phyloP scores from a whole-genome alignment of 768 basidiomycete species.

The Tephrocybe rancida region DNA sequence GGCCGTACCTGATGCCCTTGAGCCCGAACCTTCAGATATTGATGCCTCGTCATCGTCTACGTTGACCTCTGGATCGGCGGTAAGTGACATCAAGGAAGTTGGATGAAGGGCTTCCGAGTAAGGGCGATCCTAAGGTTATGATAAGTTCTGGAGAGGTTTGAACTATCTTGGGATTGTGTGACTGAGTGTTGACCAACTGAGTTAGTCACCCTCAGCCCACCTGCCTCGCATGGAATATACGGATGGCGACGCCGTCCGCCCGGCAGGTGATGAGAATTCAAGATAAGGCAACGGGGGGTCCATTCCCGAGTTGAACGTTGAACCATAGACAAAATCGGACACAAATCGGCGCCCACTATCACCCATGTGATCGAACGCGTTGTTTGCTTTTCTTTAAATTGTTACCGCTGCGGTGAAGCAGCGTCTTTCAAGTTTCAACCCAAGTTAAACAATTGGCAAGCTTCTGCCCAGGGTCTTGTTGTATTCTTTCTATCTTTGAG shows the following conservation, averaged over 20 bases:
- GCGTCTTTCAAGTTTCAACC: no score
- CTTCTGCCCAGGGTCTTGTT: no score
- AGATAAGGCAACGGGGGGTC: no score
- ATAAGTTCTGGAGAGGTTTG: background rate
- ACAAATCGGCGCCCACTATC: no score
- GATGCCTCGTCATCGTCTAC: background rate
- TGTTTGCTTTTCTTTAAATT: background rate
- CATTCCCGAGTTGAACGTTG: no score
- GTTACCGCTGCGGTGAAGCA: no score
- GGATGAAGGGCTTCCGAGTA: background rate
- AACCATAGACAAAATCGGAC: no score
- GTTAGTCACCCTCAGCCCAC: background rate
- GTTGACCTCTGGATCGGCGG: background rate
- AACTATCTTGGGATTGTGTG: constrained; percentile 15
- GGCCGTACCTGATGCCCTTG: constrained; percentile 15
- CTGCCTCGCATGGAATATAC: no score
- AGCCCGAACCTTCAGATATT: background rate
- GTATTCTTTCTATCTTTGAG: no score
- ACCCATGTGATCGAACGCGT: background rate
- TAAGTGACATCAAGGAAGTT: background rate
- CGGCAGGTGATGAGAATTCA: no score
- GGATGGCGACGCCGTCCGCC: no score
- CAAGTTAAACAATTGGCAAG: no score
- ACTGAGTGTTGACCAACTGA: background rate
- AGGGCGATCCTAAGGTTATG: background rate